Percentiles rank a stretch among this genome's conserved stretches.
Evolutionary conservation across 1,284 basidiomycete genomes (phyloP).

Genomic region (Ustilago esculenta): DNA sequence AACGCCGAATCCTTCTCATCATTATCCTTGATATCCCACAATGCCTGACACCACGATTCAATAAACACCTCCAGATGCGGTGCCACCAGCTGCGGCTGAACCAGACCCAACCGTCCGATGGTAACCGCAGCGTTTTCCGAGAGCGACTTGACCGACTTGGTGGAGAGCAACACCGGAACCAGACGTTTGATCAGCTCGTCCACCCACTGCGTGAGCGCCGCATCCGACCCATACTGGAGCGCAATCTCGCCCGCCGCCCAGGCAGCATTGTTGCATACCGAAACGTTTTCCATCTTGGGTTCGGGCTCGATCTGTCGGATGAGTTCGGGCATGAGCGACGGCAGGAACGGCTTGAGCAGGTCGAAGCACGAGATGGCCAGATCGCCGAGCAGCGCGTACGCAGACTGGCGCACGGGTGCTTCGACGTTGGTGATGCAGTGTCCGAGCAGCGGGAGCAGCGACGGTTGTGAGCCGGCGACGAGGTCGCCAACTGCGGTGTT

Average conservation of each 20-base stretch:
- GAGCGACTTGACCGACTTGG: slow-evolving; percentile 89
- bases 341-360: slow-evolving; percentile 79
- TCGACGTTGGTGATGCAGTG: slow-evolving; percentile 77
- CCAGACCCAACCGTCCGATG: slow-evolving; percentile 94
- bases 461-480: slow-evolving; percentile 57
- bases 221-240: slow-evolving; percentile 68
- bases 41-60: slow-evolving; percentile 93
- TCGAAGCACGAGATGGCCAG: slow-evolving; percentile 94
- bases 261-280: slow-evolving; percentile 99
- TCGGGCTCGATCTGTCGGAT: slow-evolving; percentile 89
- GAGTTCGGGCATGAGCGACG: slow-evolving; percentile 87
- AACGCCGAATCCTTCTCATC: slow-evolving; percentile 99
- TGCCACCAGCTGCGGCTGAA: slow-evolving; percentile 87
- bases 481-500: slow-evolving; percentile 71
- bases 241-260: slow-evolving; percentile 99
- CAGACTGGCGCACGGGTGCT: slow-evolving; percentile 92
- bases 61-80: slow-evolving; percentile 90
- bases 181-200: slow-evolving; percentile 82
- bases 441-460: slow-evolving; percentile 59
- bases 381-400: slow-evolving; percentile 96
- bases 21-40: slow-evolving; percentile 98
- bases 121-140: slow-evolving; percentile 99
- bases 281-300: slow-evolving; percentile 88
- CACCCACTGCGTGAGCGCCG: slow-evolving; percentile 60
- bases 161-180: slow-evolving; percentile 88